These are phyloP conservation scores for Tympanopsis confertula DNA, from an alignment of 2,329 filamentous ascomycete species.

Conservation along the genomic window DNA sequence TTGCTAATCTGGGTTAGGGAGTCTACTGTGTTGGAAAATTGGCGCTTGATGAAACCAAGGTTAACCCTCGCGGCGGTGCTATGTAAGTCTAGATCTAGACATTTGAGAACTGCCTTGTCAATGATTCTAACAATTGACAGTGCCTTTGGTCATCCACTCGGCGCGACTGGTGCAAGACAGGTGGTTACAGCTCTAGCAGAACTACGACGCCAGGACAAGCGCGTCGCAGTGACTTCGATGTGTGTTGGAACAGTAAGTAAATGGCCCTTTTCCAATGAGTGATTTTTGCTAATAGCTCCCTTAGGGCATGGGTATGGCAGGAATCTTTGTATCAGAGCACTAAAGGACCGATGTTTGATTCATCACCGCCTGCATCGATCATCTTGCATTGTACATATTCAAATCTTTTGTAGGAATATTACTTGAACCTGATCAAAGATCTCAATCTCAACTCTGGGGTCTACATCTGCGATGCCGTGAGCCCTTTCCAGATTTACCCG, in stretches of 20 bases:
- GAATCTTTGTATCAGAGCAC: conserved; percentile 5
- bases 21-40: conserved; percentile 3
- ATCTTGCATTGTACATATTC: too few species aligned
- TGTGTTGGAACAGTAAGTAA: conserved; percentile 2
- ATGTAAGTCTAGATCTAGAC: conserved; percentile 4
- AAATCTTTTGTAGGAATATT: too few species aligned
- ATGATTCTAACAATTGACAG: neutral
- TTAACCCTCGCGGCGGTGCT: conserved; percentile 5
- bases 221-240: conserved; percentile 4
- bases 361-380: too few species aligned
- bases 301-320: conserved; percentile 7
- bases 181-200: conserved; percentile 5
- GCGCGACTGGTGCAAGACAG: conserved; percentile 8
- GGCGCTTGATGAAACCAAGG: conserved; percentile 1
- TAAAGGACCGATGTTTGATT: too few species aligned
- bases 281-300: neutral
- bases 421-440: too few species aligned
- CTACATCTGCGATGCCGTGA: too few species aligned
- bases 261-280: neutral
- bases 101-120: neutral
- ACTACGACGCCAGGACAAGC: conserved; percentile 2
- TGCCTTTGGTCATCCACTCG: conserved; percentile 7
- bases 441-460: too few species aligned
- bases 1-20: neutral
- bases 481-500: too few species aligned